These are phyloP conservation scores for Aspergillus sp. DNA, from an alignment of 2,329 filamentous ascomycete genomes.

Conservation along the genomic window DNA sequence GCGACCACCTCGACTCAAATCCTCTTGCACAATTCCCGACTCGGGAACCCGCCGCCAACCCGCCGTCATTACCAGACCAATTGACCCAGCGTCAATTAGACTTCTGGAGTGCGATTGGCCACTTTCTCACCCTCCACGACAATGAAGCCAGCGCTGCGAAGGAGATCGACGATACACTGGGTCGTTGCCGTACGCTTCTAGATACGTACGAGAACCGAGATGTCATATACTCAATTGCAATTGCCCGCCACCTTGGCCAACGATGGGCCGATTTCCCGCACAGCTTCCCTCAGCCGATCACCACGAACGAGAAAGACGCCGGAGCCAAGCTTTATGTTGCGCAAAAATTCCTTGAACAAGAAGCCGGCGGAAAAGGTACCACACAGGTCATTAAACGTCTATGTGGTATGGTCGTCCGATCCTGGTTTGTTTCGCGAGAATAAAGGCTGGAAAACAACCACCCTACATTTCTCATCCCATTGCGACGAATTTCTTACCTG, in stretches of 20 bases:
- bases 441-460: conserved; percentile 17
- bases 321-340: conserved; percentile 68
- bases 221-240: conserved; percentile 83
- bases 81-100: conserved; percentile 65
- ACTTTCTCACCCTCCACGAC: conserved; percentile 68
- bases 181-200: conserved; percentile 67
- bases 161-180: conserved; percentile 65
- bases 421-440: conserved; percentile 50
- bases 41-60: conserved; percentile 37
- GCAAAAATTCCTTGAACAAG: conserved; percentile 67
- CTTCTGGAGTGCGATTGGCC: conserved; percentile 79
- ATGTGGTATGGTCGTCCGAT: conserved; percentile 64
- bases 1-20: conserved; percentile 60
- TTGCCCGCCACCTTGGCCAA: conserved; percentile 72
- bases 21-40: conserved; percentile 47
- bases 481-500: conserved; percentile 18
- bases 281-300: conserved; percentile 54
- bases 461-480: background rate
- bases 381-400: conserved; percentile 72
- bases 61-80: conserved; percentile 47
- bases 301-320: conserved; percentile 66
- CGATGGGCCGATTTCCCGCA: conserved; percentile 62
- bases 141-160: conserved; percentile 54
- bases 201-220: conserved; percentile 84
- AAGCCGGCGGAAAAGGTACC: conserved; percentile 67